A percentile compares a stretch with the other conserved stretches of the same genome.
Evolutionary conservation across 768 basidiomycete species (phyloP).

Genomic region (Plicaturopsis crispa): DNA sequence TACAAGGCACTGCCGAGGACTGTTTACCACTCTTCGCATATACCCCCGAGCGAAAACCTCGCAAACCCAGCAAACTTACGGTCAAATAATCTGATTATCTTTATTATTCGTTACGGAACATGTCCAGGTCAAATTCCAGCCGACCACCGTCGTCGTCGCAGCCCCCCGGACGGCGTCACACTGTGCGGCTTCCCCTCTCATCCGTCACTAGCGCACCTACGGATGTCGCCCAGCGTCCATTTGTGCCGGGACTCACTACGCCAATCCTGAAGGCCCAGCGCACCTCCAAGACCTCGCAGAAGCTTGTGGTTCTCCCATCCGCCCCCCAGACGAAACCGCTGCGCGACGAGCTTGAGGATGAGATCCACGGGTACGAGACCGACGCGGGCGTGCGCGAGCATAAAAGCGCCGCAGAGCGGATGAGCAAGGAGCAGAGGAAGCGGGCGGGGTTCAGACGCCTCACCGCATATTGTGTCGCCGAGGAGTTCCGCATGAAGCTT

Average conservation of each 20-base stretch:
- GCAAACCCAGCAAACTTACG: too few species aligned
- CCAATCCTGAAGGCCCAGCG: conserved; percentile 50
- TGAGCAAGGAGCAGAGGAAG: conserved; percentile 81
- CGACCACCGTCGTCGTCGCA: too few species aligned
- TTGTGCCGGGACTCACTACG: conserved; percentile 21
- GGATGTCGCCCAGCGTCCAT: too few species aligned
- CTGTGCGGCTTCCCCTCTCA: too few species aligned
- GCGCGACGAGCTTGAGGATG: conserved; percentile 34
- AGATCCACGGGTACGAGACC: conserved; percentile 57
- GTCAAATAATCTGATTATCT: too few species aligned
- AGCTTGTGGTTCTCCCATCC: conserved; percentile 84
- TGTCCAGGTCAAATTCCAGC: too few species aligned
- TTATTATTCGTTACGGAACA: too few species aligned
- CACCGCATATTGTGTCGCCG: conserved; percentile 86
- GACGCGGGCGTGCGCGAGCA: conserved; percentile 60
- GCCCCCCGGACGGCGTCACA: too few species aligned
- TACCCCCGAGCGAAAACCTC: too few species aligned
- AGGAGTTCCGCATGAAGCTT: conserved; percentile 78
- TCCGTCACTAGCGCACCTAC: too few species aligned
- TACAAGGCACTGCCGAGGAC: too few species aligned
- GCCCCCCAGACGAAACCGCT: conserved; percentile 82
- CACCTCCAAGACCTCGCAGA: conserved; percentile 86
- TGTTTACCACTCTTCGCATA: too few species aligned
- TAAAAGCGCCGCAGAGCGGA: conserved; percentile 81
- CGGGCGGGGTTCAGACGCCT: conserved; percentile 74